Evolutionary conservation across 257 asterid genomes (phyloP), one percentile per base, ranked within the genome.

Genomic region (Solanum chmielewskii): DNA sequence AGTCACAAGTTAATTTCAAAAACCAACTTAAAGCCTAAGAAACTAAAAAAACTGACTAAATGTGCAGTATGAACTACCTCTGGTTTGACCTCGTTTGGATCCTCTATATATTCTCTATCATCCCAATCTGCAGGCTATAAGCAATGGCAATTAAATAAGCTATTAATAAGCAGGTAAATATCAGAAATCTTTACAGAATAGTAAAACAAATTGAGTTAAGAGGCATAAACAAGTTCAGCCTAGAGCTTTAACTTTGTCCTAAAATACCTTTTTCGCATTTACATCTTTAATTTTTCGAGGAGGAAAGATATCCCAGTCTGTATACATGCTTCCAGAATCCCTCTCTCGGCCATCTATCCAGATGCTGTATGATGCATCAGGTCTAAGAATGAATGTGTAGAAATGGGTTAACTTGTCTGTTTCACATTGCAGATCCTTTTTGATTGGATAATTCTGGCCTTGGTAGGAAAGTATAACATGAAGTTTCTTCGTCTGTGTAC

Each of bases 401-500:
- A 90, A 90, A 87, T 89, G 92, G 39, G 91, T 90, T 78, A 90
- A 76, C 88, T 90, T 90, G 89, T 90, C 90, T 10, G 90, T 90
- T 86, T 90, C 92, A 87, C 92, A 90, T 62, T 88, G 77, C 20
- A 90, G 62, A 80, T 90, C 88, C 73, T 90, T 90, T 77, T 86
- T 90, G 18, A 90, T 83, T 5, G 92, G 91, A 85, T 89, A 89
- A 86, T 87, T 87, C 60, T 90, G 92, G 60, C 91, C 92, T 87
- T 86, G 88, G 85, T 90, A 90, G 42, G 92, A 90, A 27, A 89
- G 86, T 83, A 90, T 90, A 37, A 86, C 92, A 62, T 90, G 92
- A 56, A 90, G 90, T 62, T 89, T 86, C 81, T 90, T 90, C 2
- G 87, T 89, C 88, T 90, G 90, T 87, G 98, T 94, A 89, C 99